Conservation (phyloP, 2,329 filamentous ascomycete species). For the Cytospora chrysosperma region DNA sequence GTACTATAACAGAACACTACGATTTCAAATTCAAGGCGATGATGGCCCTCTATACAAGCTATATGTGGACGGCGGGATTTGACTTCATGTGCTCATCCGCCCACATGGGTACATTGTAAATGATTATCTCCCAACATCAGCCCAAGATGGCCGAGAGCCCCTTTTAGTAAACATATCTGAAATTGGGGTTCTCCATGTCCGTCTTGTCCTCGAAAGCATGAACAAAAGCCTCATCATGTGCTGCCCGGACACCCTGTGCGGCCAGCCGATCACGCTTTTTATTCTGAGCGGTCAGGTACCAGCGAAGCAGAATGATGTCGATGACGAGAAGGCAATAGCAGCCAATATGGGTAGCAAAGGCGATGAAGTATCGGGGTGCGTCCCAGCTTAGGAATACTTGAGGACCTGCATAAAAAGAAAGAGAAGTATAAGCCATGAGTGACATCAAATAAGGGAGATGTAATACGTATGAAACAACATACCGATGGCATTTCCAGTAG, state of each 20-base stretch:
- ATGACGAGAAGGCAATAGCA: constrained; percentile 64
- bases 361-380: constrained; percentile 65
- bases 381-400: constrained; percentile 64
- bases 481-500: constrained; percentile 65
- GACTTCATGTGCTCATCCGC: background rate
- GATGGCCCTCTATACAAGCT: background rate
- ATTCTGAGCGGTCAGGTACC: constrained; percentile 58
- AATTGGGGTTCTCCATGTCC: constrained; percentile 59
- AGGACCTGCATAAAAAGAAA: constrained; percentile 42
- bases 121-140: background rate
- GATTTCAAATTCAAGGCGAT: background rate
- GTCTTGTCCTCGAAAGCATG: constrained; percentile 65
- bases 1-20: background rate
- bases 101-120: too few relatives aligned
- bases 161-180: constrained; percentile 53
- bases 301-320: constrained; percentile 57
- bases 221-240: constrained; percentile 40
- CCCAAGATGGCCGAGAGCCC: background rate
- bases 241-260: constrained; percentile 40
- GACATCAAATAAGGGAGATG: background rate
- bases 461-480: constrained; percentile 24
- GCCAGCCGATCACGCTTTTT: constrained; percentile 52
- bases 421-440: background rate
- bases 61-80: background rate
- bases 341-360: constrained; percentile 67